Conservation (phyloP, 148 eudicot genomes). For the Rhododendron vialii region DNA sequence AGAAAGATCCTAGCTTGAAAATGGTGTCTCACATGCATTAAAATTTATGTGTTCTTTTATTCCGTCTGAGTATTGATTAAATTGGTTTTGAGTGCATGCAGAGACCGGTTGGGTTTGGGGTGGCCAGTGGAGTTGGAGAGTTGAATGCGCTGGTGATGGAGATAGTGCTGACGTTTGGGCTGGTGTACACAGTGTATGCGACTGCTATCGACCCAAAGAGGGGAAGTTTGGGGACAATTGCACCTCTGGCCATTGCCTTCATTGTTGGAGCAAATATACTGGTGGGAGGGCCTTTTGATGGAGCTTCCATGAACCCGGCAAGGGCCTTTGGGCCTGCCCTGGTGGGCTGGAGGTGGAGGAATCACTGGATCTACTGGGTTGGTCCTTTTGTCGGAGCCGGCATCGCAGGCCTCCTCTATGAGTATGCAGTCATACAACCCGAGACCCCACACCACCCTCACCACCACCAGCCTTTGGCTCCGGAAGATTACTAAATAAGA, state of each 20-base stretch:
- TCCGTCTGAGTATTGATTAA: too few relatives aligned
- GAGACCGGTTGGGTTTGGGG: conserved; percentile 54
- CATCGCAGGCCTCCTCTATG: conserved; percentile 40
- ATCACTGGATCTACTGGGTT: conserved; percentile 57
- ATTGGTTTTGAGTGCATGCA: conserved; percentile 12
- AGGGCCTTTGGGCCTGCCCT: conserved; percentile 50
- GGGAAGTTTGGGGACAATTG: conserved; percentile 41
- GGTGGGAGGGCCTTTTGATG: conserved; percentile 48
- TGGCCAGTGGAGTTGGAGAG: conserved; percentile 48
- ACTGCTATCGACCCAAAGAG: conserved; percentile 48
- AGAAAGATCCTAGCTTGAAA: too few relatives aligned
- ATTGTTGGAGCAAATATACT: conserved; percentile 46
- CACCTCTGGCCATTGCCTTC: conserved; percentile 47
- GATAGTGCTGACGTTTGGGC: conserved; percentile 43
- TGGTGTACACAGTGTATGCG: conserved; percentile 42
- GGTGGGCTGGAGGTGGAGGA: conserved; percentile 54
- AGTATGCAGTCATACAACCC: conserved; percentile 42
- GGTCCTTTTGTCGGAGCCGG: conserved; percentile 54
- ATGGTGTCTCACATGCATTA: too few relatives aligned
- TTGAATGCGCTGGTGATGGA: conserved; percentile 38
- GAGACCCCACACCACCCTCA: conserved; percentile 24
- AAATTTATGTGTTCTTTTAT: too few relatives aligned
- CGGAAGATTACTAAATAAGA: conserved; percentile 52
- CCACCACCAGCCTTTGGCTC: conserved; percentile 65
- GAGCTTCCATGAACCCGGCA: conserved; percentile 57